These are phyloP conservation scores for Priceomyces fermenticarens DNA, from an alignment of 805 yeast genomes.

Conservation along the genomic window DNA sequence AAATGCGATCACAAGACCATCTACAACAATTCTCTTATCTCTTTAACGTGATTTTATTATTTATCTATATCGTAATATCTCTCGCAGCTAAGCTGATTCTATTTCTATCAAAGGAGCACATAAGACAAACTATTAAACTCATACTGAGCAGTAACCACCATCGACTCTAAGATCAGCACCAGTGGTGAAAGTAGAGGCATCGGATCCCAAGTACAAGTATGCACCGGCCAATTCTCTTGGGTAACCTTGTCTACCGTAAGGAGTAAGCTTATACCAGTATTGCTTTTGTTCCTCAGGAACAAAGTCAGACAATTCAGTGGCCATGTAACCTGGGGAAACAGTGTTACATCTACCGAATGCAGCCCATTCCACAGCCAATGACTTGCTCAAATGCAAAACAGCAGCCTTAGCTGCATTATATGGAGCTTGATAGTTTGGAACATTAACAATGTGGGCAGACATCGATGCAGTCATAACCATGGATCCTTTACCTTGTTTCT, in stretches of 20 bases:
- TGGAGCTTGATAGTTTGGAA: conserved; percentile 83
- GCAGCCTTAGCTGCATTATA: conserved; percentile 89
- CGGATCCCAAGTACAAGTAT: conserved; percentile 73
- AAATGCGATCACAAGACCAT: background rate
- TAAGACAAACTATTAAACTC: conserved; percentile 7
- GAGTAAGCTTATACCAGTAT: conserved; percentile 47
- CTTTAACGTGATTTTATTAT: background rate
- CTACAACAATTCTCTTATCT: background rate
- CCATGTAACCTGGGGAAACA: conserved; percentile 83
- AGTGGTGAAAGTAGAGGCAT: conserved; percentile 76
- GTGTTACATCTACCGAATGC: conserved; percentile 78
- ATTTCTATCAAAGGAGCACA: background rate
- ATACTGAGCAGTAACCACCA: conserved; percentile 68
- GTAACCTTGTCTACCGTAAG: conserved; percentile 72
- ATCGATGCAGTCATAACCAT: conserved; percentile 84
- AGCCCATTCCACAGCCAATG: conserved; percentile 88
- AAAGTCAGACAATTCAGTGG: conserved; percentile 57
- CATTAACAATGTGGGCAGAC: conserved; percentile 84
- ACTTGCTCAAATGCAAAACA: conserved; percentile 68
- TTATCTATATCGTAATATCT: no score
- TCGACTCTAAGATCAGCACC: conserved; percentile 77
- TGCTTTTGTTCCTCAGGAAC: conserved; percentile 33
- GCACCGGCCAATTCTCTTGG: conserved; percentile 80
- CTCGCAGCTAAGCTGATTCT: background rate
- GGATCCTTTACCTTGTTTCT: conserved; percentile 71